Evolutionary conservation across 2,329 filamentous ascomycete genomes (phyloP).

Genomic region (Cordyceps cicadae): DNA sequence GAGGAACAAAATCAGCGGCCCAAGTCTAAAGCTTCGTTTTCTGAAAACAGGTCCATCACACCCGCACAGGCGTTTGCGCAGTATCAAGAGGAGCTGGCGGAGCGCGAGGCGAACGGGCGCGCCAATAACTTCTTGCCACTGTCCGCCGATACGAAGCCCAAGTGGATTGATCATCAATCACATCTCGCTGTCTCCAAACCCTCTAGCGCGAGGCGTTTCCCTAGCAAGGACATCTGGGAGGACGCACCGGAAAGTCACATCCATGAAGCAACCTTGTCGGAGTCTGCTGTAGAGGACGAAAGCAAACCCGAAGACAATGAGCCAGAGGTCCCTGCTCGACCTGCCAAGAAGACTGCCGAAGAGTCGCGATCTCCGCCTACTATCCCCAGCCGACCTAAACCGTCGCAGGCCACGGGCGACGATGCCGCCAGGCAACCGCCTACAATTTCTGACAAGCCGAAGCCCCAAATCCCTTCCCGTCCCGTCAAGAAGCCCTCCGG

Average conservation of each 20-base stretch:
- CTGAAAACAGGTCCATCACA: conserved; percentile 38
- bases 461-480: conserved; percentile 53
- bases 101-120: conserved; percentile 19
- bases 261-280: conserved; percentile 64
- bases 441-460: conserved; percentile 43
- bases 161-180: conserved; percentile 38
- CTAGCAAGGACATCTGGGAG: conserved; percentile 91
- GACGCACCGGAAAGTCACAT: conserved; percentile 78
- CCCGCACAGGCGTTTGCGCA: conserved; percentile 59
- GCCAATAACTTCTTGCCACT: conserved; percentile 22
- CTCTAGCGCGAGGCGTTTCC: conserved; percentile 63
- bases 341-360: conserved; percentile 30
- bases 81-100: conserved; percentile 45
- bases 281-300: conserved; percentile 22
- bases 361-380: conserved; percentile 30
- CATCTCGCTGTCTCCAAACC: conserved; percentile 47
- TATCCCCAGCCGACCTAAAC: conserved; percentile 47
- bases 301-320: conserved; percentile 17
- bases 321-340: conserved; percentile 24
- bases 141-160: conserved; percentile 25
- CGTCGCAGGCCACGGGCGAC: conserved; percentile 32
- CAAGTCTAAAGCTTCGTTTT: conserved; percentile 20
- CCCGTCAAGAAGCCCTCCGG: conserved; percentile 44
- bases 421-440: conserved; percentile 31
- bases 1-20: conserved; percentile 32